These are phyloP conservation scores for Scheffersomyces segobiensis DNA, from an alignment of 1,139 yeast genomes.

Conservation along the genomic window DNA sequence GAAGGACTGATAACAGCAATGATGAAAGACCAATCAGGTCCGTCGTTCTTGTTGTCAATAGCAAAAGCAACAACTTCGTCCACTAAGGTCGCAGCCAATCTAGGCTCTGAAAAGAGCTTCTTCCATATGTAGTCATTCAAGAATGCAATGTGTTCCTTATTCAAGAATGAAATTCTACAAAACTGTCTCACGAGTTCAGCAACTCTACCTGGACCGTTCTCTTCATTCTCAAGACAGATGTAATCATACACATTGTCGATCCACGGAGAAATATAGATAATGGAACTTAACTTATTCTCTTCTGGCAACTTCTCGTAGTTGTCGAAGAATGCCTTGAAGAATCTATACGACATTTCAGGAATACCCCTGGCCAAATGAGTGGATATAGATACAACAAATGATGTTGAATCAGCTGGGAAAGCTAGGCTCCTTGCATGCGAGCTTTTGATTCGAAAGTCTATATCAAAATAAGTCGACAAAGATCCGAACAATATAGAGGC, in stretches of 20 bases:
- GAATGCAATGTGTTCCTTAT: constrained; percentile 37
- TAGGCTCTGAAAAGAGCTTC: constrained; percentile 59
- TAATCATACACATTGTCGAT: constrained; percentile 63
- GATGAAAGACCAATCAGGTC: constrained; percentile 64
- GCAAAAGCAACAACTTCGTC: constrained; percentile 77
- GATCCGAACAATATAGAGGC: constrained; percentile 69
- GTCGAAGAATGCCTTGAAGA: constrained; percentile 60
- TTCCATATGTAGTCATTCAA: constrained; percentile 68
- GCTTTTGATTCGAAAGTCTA: constrained; percentile 61
- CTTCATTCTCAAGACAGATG: constrained; percentile 54
- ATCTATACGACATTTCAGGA: constrained; percentile 64
- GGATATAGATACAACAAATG: constrained; percentile 63
- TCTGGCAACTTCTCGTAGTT: constrained; percentile 49
- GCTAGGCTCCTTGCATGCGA: constrained; percentile 61
- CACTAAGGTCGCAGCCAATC: constrained; percentile 57
- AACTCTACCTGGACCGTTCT: constrained; percentile 60
- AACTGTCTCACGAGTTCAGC: constrained; percentile 64
- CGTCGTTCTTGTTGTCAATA: constrained; percentile 73
- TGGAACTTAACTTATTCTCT: constrained; percentile 37
- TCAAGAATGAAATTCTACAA: constrained; percentile 59
- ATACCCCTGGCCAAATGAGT: constrained; percentile 54
- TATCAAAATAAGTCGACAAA: constrained; percentile 56
- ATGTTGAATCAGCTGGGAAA: constrained; percentile 72
- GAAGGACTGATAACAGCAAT: constrained; percentile 73
- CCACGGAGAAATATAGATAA: constrained; percentile 74